These are phyloP conservation scores for Jimgerdemannia flammicorona DNA, from an alignment of 192 early-diverging fungal species.

Conservation along the genomic window DNA sequence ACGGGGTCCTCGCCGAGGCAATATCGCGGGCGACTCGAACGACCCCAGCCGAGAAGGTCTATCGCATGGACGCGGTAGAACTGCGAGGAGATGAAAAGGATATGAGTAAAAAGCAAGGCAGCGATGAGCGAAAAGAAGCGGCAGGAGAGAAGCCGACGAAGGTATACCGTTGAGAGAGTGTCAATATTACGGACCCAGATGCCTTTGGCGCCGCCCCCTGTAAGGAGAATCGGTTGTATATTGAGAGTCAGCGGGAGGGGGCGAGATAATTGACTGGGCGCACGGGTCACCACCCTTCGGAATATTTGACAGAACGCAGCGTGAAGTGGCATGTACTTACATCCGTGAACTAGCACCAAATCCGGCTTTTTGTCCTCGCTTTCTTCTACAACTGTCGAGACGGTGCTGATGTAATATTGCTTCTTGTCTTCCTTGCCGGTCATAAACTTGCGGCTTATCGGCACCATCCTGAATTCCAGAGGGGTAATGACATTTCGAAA, in stretches of 20 bases:
- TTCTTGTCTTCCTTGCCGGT: constrained; percentile 2
- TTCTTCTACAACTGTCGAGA: constrained; percentile 4
- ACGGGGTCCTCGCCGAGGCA: constrained; percentile 9
- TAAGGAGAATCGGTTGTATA: neutral
- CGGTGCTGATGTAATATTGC: constrained; percentile 18
- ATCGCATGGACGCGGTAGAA: constrained; percentile 16
- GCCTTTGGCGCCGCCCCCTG: constrained; percentile 12
- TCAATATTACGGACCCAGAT: constrained; percentile 18
- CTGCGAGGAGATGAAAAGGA: neutral
- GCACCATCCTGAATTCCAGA: constrained; percentile 7
- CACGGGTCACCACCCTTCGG: neutral
- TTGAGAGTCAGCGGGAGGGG: neutral
- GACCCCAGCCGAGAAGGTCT: constrained; percentile 22
- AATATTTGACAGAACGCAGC: no score
- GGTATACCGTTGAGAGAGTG: constrained; percentile 11
- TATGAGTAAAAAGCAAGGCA: neutral
- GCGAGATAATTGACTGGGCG: neutral
- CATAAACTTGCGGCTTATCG: constrained; percentile 8
- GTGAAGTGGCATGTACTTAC: neutral
- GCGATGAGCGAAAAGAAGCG: neutral
- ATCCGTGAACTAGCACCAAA: constrained; percentile 18
- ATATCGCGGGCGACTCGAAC: constrained; percentile 13
- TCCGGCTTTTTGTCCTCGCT: constrained; percentile 8
- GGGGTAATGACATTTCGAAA: constrained; percentile 8
- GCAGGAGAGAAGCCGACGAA: neutral